Evolutionary conservation across 306 rosid species (phyloP).

Genomic region (Malus asiatica): DNA sequence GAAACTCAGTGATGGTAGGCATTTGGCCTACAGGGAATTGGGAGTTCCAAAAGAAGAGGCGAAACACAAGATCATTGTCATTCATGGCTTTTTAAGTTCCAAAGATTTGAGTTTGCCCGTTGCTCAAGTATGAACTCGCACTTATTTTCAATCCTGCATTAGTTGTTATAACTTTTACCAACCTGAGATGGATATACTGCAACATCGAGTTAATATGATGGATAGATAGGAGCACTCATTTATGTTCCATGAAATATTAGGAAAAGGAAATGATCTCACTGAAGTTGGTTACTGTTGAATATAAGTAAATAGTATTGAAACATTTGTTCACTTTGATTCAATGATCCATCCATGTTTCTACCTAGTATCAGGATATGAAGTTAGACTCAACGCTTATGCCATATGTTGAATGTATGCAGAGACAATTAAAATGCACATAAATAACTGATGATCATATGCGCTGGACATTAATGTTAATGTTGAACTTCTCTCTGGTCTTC

Average conservation of each 20-base stretch:
- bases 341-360: neutral
- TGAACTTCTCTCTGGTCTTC: neutral
- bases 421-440: neutral
- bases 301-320: neutral
- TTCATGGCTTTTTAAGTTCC: conserved; percentile 55
- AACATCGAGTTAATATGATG: neutral
- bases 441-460: neutral
- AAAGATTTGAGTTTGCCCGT: conserved; percentile 43
- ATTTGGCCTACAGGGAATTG: conserved; percentile 64
- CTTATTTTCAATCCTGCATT: neutral
- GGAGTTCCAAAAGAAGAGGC: conserved; percentile 72
- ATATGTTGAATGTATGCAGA: neutral
- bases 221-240: neutral
- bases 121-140: conserved; percentile 42
- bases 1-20: conserved; percentile 62
- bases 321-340: neutral
- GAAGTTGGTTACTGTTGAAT: neutral
- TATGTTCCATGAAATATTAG: neutral
- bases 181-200: neutral
- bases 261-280: neutral
- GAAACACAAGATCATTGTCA: conserved; percentile 49
- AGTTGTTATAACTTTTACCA: neutral
- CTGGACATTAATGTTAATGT: neutral
- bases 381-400: neutral
- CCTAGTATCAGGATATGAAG: neutral